phyloP scores from a whole-genome alignment of 768 basidiomycete species.

The Cystobasidium ongulense region DNA sequence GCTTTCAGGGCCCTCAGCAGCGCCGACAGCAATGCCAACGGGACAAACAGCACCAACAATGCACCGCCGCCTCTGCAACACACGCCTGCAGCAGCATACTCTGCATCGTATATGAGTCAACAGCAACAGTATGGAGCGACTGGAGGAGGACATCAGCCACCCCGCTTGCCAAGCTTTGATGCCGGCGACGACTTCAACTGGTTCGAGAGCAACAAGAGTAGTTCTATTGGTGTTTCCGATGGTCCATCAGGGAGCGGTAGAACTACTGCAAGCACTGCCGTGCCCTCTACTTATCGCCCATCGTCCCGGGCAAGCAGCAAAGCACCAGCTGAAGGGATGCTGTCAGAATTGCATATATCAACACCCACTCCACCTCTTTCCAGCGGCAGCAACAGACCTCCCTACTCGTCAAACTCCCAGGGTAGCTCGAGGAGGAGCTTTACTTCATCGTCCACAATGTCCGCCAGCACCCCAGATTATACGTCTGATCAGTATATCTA shows the following conservation, averaged over 20 bases:
- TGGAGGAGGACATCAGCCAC: background rate
- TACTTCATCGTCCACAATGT: background rate
- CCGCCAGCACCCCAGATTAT: constrained; percentile 1
- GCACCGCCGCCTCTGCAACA: background rate
- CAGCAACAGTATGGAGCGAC: background rate
- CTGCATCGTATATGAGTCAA: background rate
- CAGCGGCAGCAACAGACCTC: background rate
- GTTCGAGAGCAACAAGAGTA: constrained; percentile 12
- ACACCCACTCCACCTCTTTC: background rate
- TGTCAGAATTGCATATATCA: background rate
- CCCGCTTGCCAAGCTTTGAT: constrained; percentile 28
- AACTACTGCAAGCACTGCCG: background rate
- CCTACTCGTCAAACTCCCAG: background rate
- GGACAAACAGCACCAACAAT: background rate
- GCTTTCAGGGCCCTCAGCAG: constrained; percentile 1
- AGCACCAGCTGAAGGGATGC: background rate
- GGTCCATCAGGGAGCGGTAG: background rate
- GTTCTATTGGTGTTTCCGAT: background rate
- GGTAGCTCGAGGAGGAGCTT: constrained; percentile 5
- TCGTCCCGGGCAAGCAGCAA: background rate
- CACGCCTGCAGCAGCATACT: background rate
- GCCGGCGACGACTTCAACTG: constrained; percentile 18
- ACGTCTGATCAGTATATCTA: background rate
- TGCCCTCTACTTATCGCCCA: background rate
- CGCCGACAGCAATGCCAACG: background rate